A percentile compares a stretch with the other conserved stretches of the same genome.
phyloP scores from a whole-genome alignment of 129 eudicot genomes.

The Ambrosia trifida region DNA sequence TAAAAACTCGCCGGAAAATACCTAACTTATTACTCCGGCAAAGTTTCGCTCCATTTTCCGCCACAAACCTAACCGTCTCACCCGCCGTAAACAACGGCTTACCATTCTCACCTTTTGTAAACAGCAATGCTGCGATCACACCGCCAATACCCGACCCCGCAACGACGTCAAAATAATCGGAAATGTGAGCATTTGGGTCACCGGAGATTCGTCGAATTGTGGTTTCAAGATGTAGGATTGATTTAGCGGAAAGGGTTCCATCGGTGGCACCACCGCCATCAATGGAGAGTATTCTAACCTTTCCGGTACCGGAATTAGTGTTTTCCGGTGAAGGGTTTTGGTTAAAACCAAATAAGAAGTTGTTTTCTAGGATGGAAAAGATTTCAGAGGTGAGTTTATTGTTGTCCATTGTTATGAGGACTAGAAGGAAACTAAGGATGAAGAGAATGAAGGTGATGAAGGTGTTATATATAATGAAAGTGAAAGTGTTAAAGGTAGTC shows the following conservation, averaged over 20 bases:
- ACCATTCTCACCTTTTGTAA: constrained; percentile 50
- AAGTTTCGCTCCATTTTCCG: constrained; percentile 32
- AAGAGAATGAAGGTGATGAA: constrained; percentile 6
- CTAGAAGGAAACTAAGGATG: constrained; percentile 10
- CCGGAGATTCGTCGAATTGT: constrained; percentile 55
- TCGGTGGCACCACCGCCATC: constrained; percentile 73
- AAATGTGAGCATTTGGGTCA: constrained; percentile 49
- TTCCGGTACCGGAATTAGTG: constrained; percentile 37
- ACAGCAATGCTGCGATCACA: constrained; percentile 54
- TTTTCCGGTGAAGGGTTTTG: constrained; percentile 20
- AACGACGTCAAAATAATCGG: constrained; percentile 79
- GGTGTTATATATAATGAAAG: constrained; percentile 25
- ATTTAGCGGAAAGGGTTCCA: constrained; percentile 56
- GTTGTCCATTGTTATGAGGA: constrained; percentile 27
- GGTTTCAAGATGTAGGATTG: constrained; percentile 49
- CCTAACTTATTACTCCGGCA: constrained; percentile 30
- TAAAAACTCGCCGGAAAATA: constrained; percentile 32
- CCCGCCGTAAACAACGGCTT: constrained; percentile 62
- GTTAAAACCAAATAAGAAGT: constrained; percentile 61
- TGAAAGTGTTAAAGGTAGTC: background rate
- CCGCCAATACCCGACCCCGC: constrained; percentile 81
- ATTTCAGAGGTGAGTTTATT: constrained; percentile 59
- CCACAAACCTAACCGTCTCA: constrained; percentile 45
- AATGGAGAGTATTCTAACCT: constrained; percentile 59
- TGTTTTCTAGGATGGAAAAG: constrained; percentile 79